Evolutionary conservation across 2,329 filamentous ascomycete genomes (phyloP).

Genomic region (Monosporascus sp.): DNA sequence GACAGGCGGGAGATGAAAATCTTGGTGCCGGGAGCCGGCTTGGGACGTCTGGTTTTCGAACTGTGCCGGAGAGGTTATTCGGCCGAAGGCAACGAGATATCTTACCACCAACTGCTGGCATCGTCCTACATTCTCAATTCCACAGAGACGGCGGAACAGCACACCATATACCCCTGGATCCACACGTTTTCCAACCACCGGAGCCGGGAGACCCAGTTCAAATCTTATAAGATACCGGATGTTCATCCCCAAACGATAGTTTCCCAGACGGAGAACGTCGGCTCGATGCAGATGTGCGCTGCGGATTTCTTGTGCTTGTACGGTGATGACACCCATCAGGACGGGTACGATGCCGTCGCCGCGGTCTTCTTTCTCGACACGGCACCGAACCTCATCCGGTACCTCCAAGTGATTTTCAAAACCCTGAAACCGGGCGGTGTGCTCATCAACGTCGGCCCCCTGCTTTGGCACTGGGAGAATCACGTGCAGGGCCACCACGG

Average conservation of each 20-base stretch:
- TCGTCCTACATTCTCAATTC: conserved; percentile 72
- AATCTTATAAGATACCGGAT: conserved; percentile 71
- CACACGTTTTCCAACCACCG: conserved; percentile 83
- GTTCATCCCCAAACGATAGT: conserved; percentile 63
- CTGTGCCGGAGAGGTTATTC: conserved; percentile 67
- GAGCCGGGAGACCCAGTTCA: conserved; percentile 68
- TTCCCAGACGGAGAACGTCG: conserved; percentile 31
- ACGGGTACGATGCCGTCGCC: conserved; percentile 73
- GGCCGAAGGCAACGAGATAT: conserved; percentile 90
- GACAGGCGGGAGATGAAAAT: conserved; percentile 50
- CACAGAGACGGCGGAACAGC: conserved; percentile 54
- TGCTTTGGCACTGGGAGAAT: conserved; percentile 94
- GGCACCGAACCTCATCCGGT: conserved; percentile 85
- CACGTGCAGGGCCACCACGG: conserved; percentile 55
- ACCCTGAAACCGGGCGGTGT: conserved; percentile 74
- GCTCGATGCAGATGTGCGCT: conserved; percentile 85
- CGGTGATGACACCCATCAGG: conserved; percentile 53
- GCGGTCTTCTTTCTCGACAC: conserved; percentile 97
- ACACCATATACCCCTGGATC: conserved; percentile 79
- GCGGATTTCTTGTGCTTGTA: conserved; percentile 93
- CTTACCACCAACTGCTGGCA: conserved; percentile 91
- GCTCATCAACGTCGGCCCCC: conserved; percentile 83
- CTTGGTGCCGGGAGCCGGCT: conserved; percentile 82
- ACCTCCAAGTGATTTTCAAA: conserved; percentile 75
- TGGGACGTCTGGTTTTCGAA: conserved; percentile 87